Evolutionary conservation across 768 basidiomycete species (phyloP).

Genomic region (Serendipita vermifera): DNA sequence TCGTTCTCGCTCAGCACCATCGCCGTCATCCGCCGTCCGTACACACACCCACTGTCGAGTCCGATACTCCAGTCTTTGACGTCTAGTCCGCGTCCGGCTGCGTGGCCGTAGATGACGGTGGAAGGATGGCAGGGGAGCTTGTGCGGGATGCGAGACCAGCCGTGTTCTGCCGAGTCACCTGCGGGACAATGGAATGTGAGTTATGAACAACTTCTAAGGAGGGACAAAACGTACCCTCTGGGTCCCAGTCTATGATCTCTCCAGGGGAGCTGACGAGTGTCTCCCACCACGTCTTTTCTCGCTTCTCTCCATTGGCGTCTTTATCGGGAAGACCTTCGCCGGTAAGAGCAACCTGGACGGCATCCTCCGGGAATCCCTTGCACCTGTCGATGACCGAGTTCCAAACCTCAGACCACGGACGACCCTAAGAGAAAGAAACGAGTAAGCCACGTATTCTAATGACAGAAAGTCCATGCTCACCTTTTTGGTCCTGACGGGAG

Average conservation of each 20-base stretch:
- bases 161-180: not conserved
- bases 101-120: constrained; percentile 79
- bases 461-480: too few species aligned
- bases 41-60: constrained; percentile 76
- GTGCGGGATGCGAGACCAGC: constrained; percentile 14
- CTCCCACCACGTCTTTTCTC: constrained; percentile 14
- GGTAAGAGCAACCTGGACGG: constrained; percentile 11
- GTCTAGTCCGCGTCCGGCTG: constrained; percentile 67
- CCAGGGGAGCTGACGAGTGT: not conserved
- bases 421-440: too few species aligned
- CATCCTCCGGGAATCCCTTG: constrained; percentile 30
- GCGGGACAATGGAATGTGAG: constrained; percentile 18
- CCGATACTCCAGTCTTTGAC: constrained; percentile 75
- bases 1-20: constrained; percentile 35
- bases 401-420: constrained; percentile 69
- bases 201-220: not conserved
- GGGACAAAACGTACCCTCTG: constrained; percentile 7
- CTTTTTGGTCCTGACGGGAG: constrained; percentile 22
- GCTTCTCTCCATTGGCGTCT: constrained; percentile 10
- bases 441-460: too few species aligned
- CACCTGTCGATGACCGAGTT: constrained; percentile 49
- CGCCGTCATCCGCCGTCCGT: constrained; percentile 50
- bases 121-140: constrained; percentile 52
- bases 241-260: constrained; percentile 6
- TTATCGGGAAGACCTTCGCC: constrained; percentile 17